Evolutionary conservation across 2,329 filamentous ascomycete genomes (phyloP).

Genomic region (Fusarium sterilihyphosum): DNA sequence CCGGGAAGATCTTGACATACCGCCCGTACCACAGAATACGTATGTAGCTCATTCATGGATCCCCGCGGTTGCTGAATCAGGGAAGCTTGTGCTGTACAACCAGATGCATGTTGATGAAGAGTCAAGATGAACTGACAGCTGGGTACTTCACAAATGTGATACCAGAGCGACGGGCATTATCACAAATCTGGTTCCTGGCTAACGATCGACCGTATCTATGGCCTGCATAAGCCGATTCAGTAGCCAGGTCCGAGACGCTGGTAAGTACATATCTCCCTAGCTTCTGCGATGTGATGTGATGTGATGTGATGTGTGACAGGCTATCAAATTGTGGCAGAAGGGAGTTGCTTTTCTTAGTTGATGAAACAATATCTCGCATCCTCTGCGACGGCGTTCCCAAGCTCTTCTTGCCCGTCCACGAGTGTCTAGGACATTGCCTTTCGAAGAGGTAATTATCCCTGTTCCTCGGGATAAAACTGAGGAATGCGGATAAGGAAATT

Average conservation of each 20-base stretch:
- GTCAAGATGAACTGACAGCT: background rate
- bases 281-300: background rate
- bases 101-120: background rate
- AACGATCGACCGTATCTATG: constrained; percentile 18
- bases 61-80: background rate
- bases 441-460: background rate
- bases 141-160: constrained; percentile 5
- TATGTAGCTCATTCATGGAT: background rate
- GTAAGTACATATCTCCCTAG: constrained; percentile 1
- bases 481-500: constrained; percentile 30
- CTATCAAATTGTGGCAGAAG: constrained; percentile 4
- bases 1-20: constrained; percentile 20
- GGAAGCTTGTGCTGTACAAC: background rate
- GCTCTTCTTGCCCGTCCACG: constrained; percentile 1
- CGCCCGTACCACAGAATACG: background rate
- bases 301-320: background rate
- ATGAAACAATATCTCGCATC: constrained; percentile 30
- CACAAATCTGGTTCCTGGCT: constrained; percentile 27
- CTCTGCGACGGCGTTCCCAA: constrained; percentile 9
- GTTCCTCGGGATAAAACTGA: background rate
- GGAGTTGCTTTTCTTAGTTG: constrained; percentile 11
- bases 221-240: constrained; percentile 31
- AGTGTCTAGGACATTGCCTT: background rate
- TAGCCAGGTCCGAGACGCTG: constrained; percentile 28
- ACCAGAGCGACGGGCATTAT: background rate